Evolutionary conservation across 306 rosid genomes (phyloP), one percentile per base, ranked within the genome.

Genomic region (Trifolium repens): DNA sequence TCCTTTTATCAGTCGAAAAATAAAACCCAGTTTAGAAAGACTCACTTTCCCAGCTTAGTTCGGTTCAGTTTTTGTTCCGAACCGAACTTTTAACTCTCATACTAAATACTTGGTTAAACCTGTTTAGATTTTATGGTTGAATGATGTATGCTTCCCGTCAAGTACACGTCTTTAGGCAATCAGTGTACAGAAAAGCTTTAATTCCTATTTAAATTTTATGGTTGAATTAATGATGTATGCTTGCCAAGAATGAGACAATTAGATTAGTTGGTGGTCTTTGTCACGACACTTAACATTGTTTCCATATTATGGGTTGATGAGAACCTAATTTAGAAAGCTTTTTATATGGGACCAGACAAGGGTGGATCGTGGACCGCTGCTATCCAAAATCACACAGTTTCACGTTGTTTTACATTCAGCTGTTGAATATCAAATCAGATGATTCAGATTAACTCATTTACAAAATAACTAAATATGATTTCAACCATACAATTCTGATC

Each of bases 271-370:
- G 44, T 30, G 34, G 46, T 64, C 52, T 60, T 60, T 37, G 58
- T 26, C 34, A 35, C 16, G 54, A 64, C 60, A 52, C 63, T 72
- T 58, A 58, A 59, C 62, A 34, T 68, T 68, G 22, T 46, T 26
- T 30, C 39, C 40, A 63, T 72, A 54, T 27, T 34, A 57, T 57
- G 52, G 32, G 60, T 60, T 30, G 27, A 61, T 61, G 26, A 13
- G 16, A 46, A 46, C 52, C 52, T 46, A 14, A 46, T 27, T 22
- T 19, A 55, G 4, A 37, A 55, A 22, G 22, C 9, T 61, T 61
- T 22, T 5, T 32, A 7, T n/a, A 22, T 66, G 71, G 69, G 71
- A 44, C 50, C 27, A 7, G 52, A 12, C 16, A 5, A 46, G 52
- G 16, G 22, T 57, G 37, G 16, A 52, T 22, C 24, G 24, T 22